These are phyloP conservation scores for Suillus hirtellus DNA, from an alignment of 768 basidiomycete species.

Conservation along the genomic window DNA sequence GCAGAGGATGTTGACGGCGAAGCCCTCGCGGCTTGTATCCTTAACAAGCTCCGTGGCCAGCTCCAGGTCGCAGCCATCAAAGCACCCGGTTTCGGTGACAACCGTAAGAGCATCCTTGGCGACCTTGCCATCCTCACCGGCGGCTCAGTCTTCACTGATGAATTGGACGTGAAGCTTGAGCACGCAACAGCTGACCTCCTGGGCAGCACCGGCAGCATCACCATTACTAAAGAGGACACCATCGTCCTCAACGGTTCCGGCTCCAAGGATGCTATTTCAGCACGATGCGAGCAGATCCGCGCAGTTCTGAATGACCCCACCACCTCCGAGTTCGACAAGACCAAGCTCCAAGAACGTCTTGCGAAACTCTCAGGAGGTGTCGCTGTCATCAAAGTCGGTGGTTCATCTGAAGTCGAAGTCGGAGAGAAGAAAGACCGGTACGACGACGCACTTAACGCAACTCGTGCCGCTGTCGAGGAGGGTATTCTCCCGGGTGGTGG, in stretches of 20 bases:
- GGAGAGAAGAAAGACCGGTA: slow-evolving; percentile 99
- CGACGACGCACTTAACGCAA: slow-evolving; percentile 97
- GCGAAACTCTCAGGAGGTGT: slow-evolving; percentile 97
- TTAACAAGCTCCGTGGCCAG: slow-evolving; percentile 99
- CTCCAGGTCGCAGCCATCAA: slow-evolving; percentile 93
- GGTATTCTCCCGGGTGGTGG: slow-evolving; percentile 98
- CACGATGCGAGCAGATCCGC: slow-evolving; percentile 96
- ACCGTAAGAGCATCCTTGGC: slow-evolving; percentile 97
- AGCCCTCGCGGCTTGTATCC: slow-evolving; percentile 94
- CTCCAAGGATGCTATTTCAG: slow-evolving; percentile 84
- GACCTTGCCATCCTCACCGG: slow-evolving; percentile 97
- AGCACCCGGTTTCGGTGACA: slow-evolving; percentile 98
- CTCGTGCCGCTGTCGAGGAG: slow-evolving; percentile 96
- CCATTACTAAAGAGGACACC: slow-evolving; percentile 97
- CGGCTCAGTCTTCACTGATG: slow-evolving; percentile 95
- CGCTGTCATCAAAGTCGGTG: slow-evolving; percentile 98
- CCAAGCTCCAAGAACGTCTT: slow-evolving; percentile 94
- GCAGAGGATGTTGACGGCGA: slow-evolving; percentile 98
- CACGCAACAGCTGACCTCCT: slow-evolving; percentile 85
- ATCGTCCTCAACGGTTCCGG: slow-evolving; percentile 95
- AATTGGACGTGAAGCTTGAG: slow-evolving; percentile 97
- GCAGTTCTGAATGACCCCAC: slow-evolving; percentile 75
- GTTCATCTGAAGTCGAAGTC: slow-evolving; percentile 91
- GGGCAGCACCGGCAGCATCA: slow-evolving; percentile 87
- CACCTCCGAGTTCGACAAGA: slow-evolving; percentile 91